Evolutionary conservation across 768 basidiomycete genomes (phyloP).

Genomic region (Trichaptum fuscoviolaceum): DNA sequence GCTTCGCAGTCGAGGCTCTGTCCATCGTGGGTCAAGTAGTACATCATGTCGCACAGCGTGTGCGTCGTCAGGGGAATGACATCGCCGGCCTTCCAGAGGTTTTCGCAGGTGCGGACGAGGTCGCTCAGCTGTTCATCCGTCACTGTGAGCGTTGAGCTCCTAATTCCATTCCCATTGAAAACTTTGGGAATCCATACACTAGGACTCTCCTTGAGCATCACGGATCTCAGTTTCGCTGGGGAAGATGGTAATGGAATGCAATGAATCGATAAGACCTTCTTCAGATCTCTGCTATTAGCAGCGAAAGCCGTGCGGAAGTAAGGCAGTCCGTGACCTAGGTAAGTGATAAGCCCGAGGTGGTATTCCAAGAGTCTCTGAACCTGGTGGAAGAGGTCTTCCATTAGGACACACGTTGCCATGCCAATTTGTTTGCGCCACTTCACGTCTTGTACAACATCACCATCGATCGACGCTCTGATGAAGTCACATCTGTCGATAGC

Average conservation of each 20-base stretch:
- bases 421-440: neutral
- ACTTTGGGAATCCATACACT: neutral
- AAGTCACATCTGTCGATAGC: neutral
- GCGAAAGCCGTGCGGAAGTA: neutral
- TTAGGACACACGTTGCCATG: neutral
- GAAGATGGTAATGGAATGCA: slow-evolving; percentile 34
- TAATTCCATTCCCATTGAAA: neutral
- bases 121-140: neutral
- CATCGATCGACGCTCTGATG: neutral
- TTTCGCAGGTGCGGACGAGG: neutral
- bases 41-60: neutral
- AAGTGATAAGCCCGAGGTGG: neutral
- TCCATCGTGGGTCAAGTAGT: neutral
- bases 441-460: neutral
- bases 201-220: neutral
- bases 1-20: neutral
- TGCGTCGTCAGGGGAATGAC: neutral
- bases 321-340: neutral
- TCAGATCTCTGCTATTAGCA: neutral
- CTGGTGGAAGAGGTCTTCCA: neutral
- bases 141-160: neutral
- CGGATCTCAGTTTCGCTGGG: neutral
- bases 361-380: neutral
- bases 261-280: slow-evolving; percentile 38
- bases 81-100: neutral